These are phyloP conservation scores for Penicillium expansum DNA, from an alignment of 2,329 filamentous ascomycete species.

Conservation along the genomic window DNA sequence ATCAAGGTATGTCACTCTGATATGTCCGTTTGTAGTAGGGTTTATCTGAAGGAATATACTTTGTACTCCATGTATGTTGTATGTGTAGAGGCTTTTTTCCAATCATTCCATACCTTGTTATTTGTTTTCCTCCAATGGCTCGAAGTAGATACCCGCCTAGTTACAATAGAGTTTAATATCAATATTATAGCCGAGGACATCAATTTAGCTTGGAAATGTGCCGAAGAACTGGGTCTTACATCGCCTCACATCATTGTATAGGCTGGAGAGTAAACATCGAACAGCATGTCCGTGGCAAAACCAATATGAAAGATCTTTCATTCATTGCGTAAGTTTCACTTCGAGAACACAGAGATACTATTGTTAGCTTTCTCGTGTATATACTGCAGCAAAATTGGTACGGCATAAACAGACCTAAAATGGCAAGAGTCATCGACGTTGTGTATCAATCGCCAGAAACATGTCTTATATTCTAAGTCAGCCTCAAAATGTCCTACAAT, in stretches of 20 bases:
- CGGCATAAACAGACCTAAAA: neutral
- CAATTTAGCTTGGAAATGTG: neutral
- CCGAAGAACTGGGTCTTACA: neutral
- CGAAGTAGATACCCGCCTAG: neutral
- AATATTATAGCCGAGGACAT: neutral
- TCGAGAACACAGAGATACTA: neutral
- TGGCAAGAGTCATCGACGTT: neutral
- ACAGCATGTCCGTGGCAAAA: neutral
- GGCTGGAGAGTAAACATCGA: neutral
- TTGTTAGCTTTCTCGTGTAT: neutral
- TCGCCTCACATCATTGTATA: neutral
- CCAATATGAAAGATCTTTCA: neutral
- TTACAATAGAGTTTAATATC: neutral
- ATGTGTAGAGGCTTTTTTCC: too few relatives aligned
- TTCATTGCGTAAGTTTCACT: neutral
- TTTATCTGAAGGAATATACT: neutral
- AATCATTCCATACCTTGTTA: neutral
- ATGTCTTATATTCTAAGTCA: neutral
- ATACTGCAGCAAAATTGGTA: neutral
- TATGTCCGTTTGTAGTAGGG: neutral
- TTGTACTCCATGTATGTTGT: too few relatives aligned
- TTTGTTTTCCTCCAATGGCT: neutral
- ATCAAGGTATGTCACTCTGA: neutral
- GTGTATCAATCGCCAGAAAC: neutral
- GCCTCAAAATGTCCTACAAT: slow-evolving; percentile 6